These are phyloP conservation scores for Lasiodiplodia citricola DNA, from an alignment of 2,329 filamentous ascomycete genomes.

Conservation along the genomic window DNA sequence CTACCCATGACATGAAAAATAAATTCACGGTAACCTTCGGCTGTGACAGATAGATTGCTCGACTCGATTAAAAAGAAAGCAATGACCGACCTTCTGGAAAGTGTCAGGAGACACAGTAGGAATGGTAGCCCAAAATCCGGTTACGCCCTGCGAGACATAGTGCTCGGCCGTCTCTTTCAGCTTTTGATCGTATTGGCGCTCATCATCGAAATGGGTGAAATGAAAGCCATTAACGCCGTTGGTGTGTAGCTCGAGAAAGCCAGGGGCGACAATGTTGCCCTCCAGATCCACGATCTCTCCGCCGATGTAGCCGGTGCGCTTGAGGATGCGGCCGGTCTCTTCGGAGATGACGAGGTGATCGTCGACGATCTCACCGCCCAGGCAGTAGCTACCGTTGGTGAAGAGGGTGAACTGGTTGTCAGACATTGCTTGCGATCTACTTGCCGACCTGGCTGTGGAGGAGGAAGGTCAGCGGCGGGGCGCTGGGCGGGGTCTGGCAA, in stretches of 20 bases:
- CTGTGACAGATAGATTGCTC: not conserved
- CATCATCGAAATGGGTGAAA: conserved; percentile 57
- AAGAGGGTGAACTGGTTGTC: conserved; percentile 52
- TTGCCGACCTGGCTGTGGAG: not conserved
- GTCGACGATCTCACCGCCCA: conserved; percentile 50
- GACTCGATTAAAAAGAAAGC: too few species aligned
- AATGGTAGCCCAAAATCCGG: conserved; percentile 60
- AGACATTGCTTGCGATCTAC: conserved; percentile 36
- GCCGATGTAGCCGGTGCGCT: conserved; percentile 50
- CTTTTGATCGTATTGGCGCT: conserved; percentile 48
- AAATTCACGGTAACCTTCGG: too few species aligned
- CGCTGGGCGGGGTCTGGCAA: conserved; percentile 14
- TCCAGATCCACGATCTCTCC: conserved; percentile 55
- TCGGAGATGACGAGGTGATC: conserved; percentile 53
- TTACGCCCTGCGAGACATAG: conserved; percentile 58
- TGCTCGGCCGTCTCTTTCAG: conserved; percentile 55
- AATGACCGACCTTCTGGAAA: conserved; percentile 50
- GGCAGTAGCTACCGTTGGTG: conserved; percentile 53
- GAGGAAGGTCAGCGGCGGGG: not conserved
- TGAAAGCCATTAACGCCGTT: conserved; percentile 61
- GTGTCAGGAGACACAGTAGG: conserved; percentile 55
- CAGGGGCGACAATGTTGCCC: conserved; percentile 58
- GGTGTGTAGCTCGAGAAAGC: conserved; percentile 62
- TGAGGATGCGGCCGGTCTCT: conserved; percentile 50
- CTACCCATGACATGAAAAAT: too few species aligned